phyloP scores from a whole-genome alignment of 169 alveolate species.

The Cystoisospora suis region DNA sequence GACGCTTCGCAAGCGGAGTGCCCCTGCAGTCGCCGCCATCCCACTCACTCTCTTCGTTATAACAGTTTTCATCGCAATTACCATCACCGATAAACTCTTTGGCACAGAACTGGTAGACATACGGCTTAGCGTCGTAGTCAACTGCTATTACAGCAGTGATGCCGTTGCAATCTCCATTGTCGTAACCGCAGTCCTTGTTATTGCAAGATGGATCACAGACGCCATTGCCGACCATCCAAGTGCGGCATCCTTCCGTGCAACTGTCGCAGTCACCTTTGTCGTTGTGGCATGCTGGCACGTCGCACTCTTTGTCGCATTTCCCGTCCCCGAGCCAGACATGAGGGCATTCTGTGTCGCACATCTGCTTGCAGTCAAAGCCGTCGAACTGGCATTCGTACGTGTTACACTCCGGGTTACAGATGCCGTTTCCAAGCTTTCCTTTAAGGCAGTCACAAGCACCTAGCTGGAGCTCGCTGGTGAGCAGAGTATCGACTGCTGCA shows the following conservation, averaged over 20 bases:
- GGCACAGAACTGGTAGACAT: constrained; percentile 71
- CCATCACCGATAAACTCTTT: constrained; percentile 78
- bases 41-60: constrained; percentile 66
- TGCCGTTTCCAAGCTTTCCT: constrained; percentile 75
- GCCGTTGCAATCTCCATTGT: constrained; percentile 75
- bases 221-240: constrained; percentile 78
- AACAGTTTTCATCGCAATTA: constrained; percentile 74
- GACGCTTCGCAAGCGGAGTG: background rate
- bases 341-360: constrained; percentile 75
- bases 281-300: constrained; percentile 71
- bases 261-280: constrained; percentile 76
- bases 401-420: constrained; percentile 76
- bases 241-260: constrained; percentile 67
- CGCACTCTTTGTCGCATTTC: constrained; percentile 75
- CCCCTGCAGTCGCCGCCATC: constrained; percentile 61
- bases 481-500: background rate
- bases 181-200: constrained; percentile 66
- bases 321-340: constrained; percentile 79
- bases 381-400: constrained; percentile 74
- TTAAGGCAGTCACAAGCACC: constrained; percentile 71
- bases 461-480: constrained; percentile 30
- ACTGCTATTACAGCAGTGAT: constrained; percentile 71
- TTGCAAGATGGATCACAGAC: constrained; percentile 75
- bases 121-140: constrained; percentile 71
- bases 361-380: constrained; percentile 71